Base-by-base conservation (phyloP, 2,329 filamentous ascomycete species). In the Epichloe sylvatica region DNA sequence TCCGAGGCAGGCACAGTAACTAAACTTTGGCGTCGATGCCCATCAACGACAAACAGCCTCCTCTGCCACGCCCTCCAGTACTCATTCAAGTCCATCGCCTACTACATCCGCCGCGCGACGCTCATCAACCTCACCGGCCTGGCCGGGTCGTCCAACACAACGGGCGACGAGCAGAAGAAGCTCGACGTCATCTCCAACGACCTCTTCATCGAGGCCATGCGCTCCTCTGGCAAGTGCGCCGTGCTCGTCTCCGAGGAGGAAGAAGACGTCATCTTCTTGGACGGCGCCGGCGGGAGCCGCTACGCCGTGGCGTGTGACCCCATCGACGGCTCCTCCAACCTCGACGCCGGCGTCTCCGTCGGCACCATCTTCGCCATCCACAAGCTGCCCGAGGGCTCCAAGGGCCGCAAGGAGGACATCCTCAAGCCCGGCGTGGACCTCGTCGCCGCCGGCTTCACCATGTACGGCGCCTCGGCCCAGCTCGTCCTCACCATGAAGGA, bases 171-270 rank as follows among this genome's bases (percentile, higher is more conserved):
- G 67, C 92, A 98, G 69, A 98, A 98, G 81, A 98, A 98, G 74
- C 86, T 98, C 54, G 92, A 98, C 66, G 91, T 98, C 52, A 97
- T 98, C 65, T 91, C 90, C 67, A 97, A 98, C 67, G 92, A 98
- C 66, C 77, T 98, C 60, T 98, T 98, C 73, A 86, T 98, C 63
- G 83, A 87, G 53, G 86, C 90, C 55, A 97, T 98, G 92, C 81
- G 80, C 59, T 91, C 87, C 48, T 95, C 86, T 30, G 90, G 88
- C 60, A 90, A 89, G 68, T 92, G 90, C 65, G 82, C 88, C 47
- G 74, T 97, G 52, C 75, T 98, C 36, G 90, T 98, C n/a, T 98
- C 92, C 1, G 92, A 98, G 69, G 92, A 98, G 66, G 91, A 97
- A 68, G 92, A 98, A 56, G 80, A 97, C 49, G 76, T 86, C 56